A percentile compares a stretch with the other conserved stretches of the same genome.
Evolutionary conservation across 2,329 filamentous ascomycete species (phyloP).

Genomic region (Thelonectria olida): DNA sequence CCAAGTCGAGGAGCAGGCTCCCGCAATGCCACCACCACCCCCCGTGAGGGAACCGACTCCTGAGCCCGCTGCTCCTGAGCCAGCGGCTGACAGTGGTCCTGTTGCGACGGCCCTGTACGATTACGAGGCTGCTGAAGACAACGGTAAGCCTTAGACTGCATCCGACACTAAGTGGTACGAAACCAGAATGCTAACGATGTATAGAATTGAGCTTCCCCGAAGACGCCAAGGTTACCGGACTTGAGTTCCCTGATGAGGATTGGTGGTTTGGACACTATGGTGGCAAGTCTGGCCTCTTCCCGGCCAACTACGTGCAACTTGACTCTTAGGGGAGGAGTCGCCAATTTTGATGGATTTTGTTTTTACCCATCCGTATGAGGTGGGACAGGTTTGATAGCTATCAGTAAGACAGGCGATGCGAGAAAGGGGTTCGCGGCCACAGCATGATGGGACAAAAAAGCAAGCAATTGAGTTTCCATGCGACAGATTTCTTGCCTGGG

Average conservation of each 20-base stretch:
- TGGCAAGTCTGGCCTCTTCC: constrained; percentile 85
- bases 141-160: constrained; percentile 60
- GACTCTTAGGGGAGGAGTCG: constrained; percentile 44
- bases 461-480: constrained; percentile 35
- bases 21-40: constrained; percentile 43
- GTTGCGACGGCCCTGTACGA: constrained; percentile 91
- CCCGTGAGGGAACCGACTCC: constrained; percentile 46
- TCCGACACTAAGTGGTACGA: background rate
- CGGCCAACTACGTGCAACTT: constrained; percentile 74
- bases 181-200: constrained; percentile 39
- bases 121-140: constrained; percentile 97
- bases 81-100: constrained; percentile 57
- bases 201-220: constrained; percentile 84
- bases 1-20: constrained; percentile 51
- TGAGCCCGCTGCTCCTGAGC: constrained; percentile 47
- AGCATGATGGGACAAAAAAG: constrained; percentile 29
- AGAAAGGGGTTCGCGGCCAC: constrained; percentile 27
- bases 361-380: background rate
- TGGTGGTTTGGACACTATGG: constrained; percentile 96
- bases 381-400: background rate
- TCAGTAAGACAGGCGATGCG: background rate
- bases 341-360: background rate
- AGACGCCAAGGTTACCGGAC: constrained; percentile 79
- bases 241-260: constrained; percentile 97
- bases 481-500: background rate